Percentiles rank a stretch among this genome's conserved stretches.
phyloP scores from a whole-genome alignment of 495 filamentous ascomycete species.

The Niebla homalea region DNA sequence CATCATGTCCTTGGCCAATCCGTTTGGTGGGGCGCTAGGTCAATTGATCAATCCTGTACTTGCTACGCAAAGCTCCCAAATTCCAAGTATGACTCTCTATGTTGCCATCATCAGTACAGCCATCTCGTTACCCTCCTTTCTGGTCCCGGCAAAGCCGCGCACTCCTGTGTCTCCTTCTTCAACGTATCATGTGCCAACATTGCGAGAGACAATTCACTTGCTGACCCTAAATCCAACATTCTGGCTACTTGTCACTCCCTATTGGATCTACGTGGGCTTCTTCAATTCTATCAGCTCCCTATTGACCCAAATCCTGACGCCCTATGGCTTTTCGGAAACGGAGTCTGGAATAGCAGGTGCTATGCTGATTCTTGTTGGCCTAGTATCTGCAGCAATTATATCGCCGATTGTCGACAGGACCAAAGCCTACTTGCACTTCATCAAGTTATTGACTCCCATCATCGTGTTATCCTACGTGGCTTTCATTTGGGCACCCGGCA shows the following conservation, averaged over 20 bases:
- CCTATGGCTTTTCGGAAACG: conserved; percentile 66
- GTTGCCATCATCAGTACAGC: conserved; percentile 73
- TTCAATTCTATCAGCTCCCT: conserved; percentile 88
- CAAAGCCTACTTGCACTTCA: conserved; percentile 61
- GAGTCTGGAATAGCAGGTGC: conserved; percentile 84
- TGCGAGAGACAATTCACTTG: conserved; percentile 39
- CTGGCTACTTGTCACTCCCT: conserved; percentile 64
- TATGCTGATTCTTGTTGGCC: conserved; percentile 72
- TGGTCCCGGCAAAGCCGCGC: conserved; percentile 68
- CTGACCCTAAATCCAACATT: conserved; percentile 45
- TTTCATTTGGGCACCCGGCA: conserved; percentile 69
- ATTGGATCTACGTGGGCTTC: conserved; percentile 73
- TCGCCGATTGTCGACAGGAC: conserved; percentile 74
- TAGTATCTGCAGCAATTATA: conserved; percentile 59
- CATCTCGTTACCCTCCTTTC: conserved; percentile 64
- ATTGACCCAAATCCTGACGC: conserved; percentile 76
- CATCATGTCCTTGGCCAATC: conserved; percentile 70
- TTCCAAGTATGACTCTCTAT: conserved; percentile 76
- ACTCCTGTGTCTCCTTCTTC: conserved; percentile 52
- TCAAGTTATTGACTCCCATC: conserved; percentile 64
- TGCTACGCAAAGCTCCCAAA: conserved; percentile 43
- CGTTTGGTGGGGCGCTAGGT: conserved; percentile 74
- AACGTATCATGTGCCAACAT: conserved; percentile 33
- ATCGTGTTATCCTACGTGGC: conserved; percentile 58
- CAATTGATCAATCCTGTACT: conserved; percentile 75